Base-by-base conservation (phyloP, 2,329 filamentous ascomycete genomes). In the Aspergillus sp. region DNA sequence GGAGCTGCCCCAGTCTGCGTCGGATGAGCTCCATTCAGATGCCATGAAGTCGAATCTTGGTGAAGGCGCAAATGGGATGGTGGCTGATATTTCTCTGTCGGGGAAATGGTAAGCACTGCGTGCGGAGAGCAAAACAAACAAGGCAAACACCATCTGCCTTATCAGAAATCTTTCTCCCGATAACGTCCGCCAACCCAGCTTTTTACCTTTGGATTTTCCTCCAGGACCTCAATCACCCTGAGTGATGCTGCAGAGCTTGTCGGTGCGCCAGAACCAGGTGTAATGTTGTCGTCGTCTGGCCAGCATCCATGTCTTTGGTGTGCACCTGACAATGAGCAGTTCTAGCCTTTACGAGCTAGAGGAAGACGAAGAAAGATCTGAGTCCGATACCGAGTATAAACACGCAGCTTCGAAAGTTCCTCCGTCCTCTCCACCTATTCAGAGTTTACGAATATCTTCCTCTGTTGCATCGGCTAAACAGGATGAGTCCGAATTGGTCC, bases 271-370 rank as follows among this genome's bases (percentile, higher is more conserved):
- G 47, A 41, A 5, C 40, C 36, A 48, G 49, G 45, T 56, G 57
- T 57, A 47, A 65, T 65, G 61, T 50, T 51, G 37, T 50, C 45
- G 41, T 32, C 47, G 39, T 38, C 40, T 35, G 28, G 33, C 42
- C 37, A 27, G 32, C 45, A 39, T 49, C 51, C 43, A 57, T 56
- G 56, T 45, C 42, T 48, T 36, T 47, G 52, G 55, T 53, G 54
- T 48, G 49, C 48, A 62, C 49, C 49, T 53, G 45, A 65, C 50
- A 40, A 69, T 69, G 66, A 68, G 64, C 64, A 65, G 55, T 49
- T 56, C 61, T 45, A 59, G 55, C 43, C 47, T 50, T 44, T 64
- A 63, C 50, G 55, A 60, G 42, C 59, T 58, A 39, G 61, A 62
- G 42, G 59, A 65, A 51, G 57, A 59, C 45, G 56, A 59, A 51